Evolutionary conservation across 495 filamentous ascomycete species (phyloP), one percentile per base, ranked within the genome.

Genomic region (Aspergillus steynii): DNA sequence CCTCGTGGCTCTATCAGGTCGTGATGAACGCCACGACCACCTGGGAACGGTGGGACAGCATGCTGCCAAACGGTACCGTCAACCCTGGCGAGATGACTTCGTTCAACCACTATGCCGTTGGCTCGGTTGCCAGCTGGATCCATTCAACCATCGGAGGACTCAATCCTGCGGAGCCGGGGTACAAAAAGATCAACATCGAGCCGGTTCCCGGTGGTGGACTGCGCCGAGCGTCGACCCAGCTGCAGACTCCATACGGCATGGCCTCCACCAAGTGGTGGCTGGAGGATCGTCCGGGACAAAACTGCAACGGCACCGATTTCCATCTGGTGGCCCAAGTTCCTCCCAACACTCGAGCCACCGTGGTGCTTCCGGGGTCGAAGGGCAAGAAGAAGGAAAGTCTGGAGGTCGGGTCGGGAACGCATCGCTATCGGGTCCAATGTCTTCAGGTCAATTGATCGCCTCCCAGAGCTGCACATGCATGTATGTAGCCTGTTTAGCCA

Each of bases 1-100:
- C 82, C 20, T 80, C 71, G 5, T 84, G 82, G 82, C 63, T 85
- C 52, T 83, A 81, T 64, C 81, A 79, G 12, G 71, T 86, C 10
- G 67, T 70, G 1, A 79, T 82, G 76, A 77, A 76, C 31, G 81
- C 74, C 0, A 86, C 83, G 0, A 83, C 82, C 2, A 80, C 80
- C 2, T 85, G 82, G 83, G 82, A 86, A 63, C 74, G 83, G 1
- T 85, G 83, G 83, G 81, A 85, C 61, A 78, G 74, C 27, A 76
- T 86, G 58, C 66, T 82, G 2, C 73, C 76, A 0, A 75, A 85
- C 61, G 82, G 82, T 1, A 68, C 62, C 4, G 65, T 85, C 5
- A 85, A 86, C 55, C 75, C 80, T 0, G 81, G 80, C 0, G 59
- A 74, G 27, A 85, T 86, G 83, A 83, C 80, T 1, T 81, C 77